Conservation (phyloP, 495 filamentous ascomycete species). For the Tuber magnatum region DNA sequence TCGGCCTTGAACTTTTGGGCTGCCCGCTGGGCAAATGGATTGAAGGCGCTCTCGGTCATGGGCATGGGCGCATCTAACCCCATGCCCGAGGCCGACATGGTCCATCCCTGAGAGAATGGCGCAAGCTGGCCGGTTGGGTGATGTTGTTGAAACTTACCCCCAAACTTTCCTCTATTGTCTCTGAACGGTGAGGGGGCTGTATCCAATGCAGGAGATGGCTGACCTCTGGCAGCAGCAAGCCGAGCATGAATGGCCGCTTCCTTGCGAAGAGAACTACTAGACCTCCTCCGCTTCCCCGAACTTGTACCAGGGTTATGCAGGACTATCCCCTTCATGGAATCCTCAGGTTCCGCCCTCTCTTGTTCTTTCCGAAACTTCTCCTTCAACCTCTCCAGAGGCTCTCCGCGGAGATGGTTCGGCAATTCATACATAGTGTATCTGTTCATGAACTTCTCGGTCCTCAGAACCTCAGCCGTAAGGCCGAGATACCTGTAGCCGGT, state of each 20-base stretch:
- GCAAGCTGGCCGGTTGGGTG: conserved; percentile 4
- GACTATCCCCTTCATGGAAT: conserved; percentile 87
- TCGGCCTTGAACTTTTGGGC: conserved; percentile 37
- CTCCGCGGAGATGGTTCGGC: conserved; percentile 81
- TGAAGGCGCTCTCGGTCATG: conserved; percentile 36
- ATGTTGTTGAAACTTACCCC: conserved; percentile 15
- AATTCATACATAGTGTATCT: conserved; percentile 85
- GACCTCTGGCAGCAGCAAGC: conserved; percentile 37
- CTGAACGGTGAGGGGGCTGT: conserved; percentile 35
- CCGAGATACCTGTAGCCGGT: conserved; percentile 93
- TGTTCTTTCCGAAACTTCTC: conserved; percentile 83
- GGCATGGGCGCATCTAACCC: conserved; percentile 23
- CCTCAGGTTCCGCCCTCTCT: conserved; percentile 75
- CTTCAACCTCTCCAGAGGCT: conserved; percentile 76
- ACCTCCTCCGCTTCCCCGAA: conserved; percentile 58
- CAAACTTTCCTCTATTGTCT: conserved; percentile 12
- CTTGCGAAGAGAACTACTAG: conserved; percentile 68
- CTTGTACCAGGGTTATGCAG: conserved; percentile 68
- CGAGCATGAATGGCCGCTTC: conserved; percentile 66
- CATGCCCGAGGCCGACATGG: conserved; percentile 16
- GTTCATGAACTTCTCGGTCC: conserved; percentile 85
- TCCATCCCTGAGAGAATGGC: conserved; percentile 30
- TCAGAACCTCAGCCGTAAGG: conserved; percentile 78
- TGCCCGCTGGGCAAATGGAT: conserved; percentile 39
- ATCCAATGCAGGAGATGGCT: conserved; percentile 38